Percentiles rank a stretch among this genome's conserved stretches.
These are phyloP conservation scores for Cinnamomum micranthum DNA, from an alignment of 164 flowering plant species.

Conservation along the genomic window DNA sequence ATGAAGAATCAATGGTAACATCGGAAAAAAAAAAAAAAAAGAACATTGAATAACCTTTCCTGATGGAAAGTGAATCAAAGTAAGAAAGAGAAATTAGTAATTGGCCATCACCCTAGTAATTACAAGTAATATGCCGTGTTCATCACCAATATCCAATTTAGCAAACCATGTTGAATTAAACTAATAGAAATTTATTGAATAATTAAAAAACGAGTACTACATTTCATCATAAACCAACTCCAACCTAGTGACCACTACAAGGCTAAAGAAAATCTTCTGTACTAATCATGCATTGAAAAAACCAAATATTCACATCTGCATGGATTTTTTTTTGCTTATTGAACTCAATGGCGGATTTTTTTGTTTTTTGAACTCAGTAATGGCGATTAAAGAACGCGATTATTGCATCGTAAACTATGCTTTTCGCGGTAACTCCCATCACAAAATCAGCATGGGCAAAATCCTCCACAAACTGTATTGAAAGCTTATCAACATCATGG, in stretches of 20 bases:
- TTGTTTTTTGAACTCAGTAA: neutral
- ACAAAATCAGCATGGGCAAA: slow-evolving; percentile 69
- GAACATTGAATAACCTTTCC: too few species aligned
- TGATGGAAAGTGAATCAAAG: too few species aligned
- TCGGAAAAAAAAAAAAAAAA: too few species aligned
- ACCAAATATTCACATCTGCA: neutral
- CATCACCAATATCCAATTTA: too few species aligned
- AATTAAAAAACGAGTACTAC: too few species aligned
- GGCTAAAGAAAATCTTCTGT: neutral
- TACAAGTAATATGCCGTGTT: too few species aligned
- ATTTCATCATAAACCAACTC: neutral
- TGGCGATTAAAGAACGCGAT: slow-evolving; percentile 48
- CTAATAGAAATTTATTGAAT: neutral
- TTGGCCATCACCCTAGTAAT: too few species aligned
- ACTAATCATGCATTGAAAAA: neutral
- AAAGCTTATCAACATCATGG: slow-evolving; percentile 56
- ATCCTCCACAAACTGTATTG: slow-evolving; percentile 44
- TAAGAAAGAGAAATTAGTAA: too few species aligned
- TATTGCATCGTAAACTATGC: slow-evolving; percentile 42
- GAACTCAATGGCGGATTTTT: slow-evolving; percentile 10
- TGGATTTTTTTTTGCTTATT: too few species aligned
- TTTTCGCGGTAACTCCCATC: slow-evolving; percentile 61
- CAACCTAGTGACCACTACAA: neutral
- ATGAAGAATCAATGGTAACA: too few species aligned
- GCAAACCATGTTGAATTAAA: neutral